Conservation (phyloP, 2,329 filamentous ascomycete species). For the Trichophyton benhamiae region DNA sequence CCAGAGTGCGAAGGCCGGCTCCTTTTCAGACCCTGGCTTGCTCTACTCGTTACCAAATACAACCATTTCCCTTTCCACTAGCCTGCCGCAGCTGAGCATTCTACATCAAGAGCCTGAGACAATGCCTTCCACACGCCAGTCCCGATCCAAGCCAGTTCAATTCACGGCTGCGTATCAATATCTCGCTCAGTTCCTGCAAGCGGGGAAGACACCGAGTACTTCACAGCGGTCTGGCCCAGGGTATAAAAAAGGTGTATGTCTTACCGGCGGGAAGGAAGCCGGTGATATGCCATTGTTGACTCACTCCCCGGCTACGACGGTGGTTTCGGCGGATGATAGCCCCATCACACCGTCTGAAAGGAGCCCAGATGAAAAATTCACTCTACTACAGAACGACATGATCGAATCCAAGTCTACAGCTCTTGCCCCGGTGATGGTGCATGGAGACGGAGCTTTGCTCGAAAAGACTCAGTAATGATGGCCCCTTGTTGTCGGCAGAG, state of each 20-base stretch:
- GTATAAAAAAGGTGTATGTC: neutral
- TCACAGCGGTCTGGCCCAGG: neutral
- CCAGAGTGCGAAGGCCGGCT: neutral
- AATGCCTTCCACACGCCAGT: neutral
- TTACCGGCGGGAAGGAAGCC: neutral
- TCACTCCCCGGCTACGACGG: constrained; percentile 3
- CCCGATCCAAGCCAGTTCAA: constrained; percentile 2
- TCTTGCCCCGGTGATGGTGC: neutral
- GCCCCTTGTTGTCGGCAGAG: neutral
- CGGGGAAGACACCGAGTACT: neutral
- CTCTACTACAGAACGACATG: neutral
- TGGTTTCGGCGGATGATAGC: neutral
- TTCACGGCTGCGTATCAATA: constrained; percentile 10
- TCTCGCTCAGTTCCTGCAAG: constrained; percentile 8
- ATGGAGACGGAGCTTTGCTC: neutral
- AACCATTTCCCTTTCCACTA: constrained; percentile 3
- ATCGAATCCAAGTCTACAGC: neutral
- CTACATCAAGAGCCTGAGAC: neutral
- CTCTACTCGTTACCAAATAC: neutral
- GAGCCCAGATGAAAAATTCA: neutral
- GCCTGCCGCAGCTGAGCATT: neutral
- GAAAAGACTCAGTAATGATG: neutral
- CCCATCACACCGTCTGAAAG: neutral
- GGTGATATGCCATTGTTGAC: constrained; percentile 6
- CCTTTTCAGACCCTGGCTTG: neutral